phyloP scores from a whole-genome alignment of 108 stramenopile species.

The Fistulifera pelliculosa region DNA sequence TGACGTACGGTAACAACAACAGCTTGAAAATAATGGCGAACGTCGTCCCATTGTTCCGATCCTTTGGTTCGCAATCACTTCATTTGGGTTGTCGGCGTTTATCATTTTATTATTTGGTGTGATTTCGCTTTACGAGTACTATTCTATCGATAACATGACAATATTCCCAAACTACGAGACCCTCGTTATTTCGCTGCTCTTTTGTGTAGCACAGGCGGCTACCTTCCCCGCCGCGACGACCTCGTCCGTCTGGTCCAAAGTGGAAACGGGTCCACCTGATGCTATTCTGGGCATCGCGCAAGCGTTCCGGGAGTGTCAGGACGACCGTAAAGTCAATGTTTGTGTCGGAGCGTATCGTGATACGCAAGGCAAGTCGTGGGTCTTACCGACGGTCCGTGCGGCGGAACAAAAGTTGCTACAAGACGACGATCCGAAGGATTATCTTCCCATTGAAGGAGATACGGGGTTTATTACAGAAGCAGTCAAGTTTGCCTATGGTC shows the following conservation, averaged over 20 bases:
- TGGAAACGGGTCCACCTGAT: constrained; percentile 91
- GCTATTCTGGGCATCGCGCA: constrained; percentile 95
- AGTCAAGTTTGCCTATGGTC: constrained; percentile 90
- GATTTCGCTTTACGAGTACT: too few species aligned
- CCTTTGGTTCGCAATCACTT: too few species aligned
- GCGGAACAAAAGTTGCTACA: constrained; percentile 81
- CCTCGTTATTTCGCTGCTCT: too few species aligned
- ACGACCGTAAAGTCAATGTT: constrained; percentile 82
- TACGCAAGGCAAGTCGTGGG: constrained; percentile 84
- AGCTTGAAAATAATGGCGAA: too few species aligned
- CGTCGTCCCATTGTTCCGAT: too few species aligned
- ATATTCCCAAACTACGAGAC: too few species aligned
- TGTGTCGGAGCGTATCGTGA: constrained; percentile 95
- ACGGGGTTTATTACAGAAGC: constrained; percentile 73
- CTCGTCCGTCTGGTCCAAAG: constrained; percentile 25
- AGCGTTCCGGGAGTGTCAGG: constrained; percentile 82
- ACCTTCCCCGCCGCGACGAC: constrained; percentile 1
- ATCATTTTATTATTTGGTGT: too few species aligned
- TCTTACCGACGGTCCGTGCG: constrained; percentile 83
- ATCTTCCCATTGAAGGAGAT: constrained; percentile 90
- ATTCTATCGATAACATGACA: too few species aligned
- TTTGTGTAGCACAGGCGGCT: too few species aligned
- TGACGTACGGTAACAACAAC: too few species aligned
- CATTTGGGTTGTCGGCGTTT: too few species aligned
- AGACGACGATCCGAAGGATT: constrained; percentile 83